phyloP scores from a whole-genome alignment of 2,329 filamentous ascomycete species.

The Chrysosporium queenslandicum region DNA sequence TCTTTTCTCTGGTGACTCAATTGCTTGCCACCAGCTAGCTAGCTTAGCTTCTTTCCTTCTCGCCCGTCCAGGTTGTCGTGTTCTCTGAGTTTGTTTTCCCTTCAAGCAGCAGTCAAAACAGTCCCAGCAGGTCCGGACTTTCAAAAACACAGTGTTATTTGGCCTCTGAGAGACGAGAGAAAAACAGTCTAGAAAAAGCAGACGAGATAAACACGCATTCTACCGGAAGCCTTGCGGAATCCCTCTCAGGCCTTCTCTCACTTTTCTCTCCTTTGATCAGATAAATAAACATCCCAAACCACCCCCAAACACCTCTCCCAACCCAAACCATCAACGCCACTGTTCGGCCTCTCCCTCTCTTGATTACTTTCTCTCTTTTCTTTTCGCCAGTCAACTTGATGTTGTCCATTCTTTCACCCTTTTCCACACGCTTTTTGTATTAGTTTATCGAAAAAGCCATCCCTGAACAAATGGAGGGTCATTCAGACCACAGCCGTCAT shows the following conservation, averaged over 20 bases:
- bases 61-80: background rate
- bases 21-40: slow-evolving; percentile 1
- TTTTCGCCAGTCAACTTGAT: slow-evolving; percentile 5
- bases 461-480: slow-evolving; percentile 1
- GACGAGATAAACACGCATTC: background rate
- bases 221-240: background rate
- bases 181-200: background rate
- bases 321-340: background rate
- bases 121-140: background rate
- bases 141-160: slow-evolving; percentile 1
- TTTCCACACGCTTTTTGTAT: background rate
- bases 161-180: background rate
- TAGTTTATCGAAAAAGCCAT: background rate
- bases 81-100: background rate
- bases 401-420: slow-evolving; percentile 8
- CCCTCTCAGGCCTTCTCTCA: background rate
- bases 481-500: slow-evolving; percentile 1
- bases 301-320: background rate
- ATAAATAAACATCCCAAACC: slow-evolving; percentile 10
- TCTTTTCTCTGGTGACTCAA: slow-evolving; percentile 6
- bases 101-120: background rate
- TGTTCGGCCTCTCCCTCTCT: background rate
- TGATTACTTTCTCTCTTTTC: background rate
- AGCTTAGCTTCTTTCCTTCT: background rate
- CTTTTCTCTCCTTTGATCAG: background rate